Percentiles rank a stretch among this genome's conserved stretches.
These are phyloP conservation scores for Westerdykella ornata DNA, from an alignment of 2,329 filamentous ascomycete species.

Conservation along the genomic window DNA sequence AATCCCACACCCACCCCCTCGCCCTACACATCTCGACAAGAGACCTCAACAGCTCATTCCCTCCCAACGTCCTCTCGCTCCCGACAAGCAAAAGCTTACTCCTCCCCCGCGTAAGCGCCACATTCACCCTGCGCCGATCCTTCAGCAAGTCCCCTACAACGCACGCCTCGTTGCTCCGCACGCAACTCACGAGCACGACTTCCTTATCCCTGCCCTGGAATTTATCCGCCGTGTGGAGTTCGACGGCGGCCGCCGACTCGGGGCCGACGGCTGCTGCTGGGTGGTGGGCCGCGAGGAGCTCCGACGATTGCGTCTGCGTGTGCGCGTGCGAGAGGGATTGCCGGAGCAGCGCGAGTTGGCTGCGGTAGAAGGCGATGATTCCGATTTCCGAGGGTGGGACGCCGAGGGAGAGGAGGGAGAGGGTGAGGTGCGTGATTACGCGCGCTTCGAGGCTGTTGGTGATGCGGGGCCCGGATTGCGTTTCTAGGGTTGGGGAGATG, in stretches of 20 bases:
- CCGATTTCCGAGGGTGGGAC: slow-evolving; percentile 72
- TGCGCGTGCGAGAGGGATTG: slow-evolving; percentile 56
- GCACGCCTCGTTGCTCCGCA: slow-evolving; percentile 74
- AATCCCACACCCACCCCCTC: slow-evolving; percentile 71
- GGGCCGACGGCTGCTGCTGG: slow-evolving; percentile 3
- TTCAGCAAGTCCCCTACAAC: slow-evolving; percentile 85
- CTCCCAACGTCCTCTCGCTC: slow-evolving; percentile 65
- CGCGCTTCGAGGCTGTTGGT: slow-evolving; percentile 79
- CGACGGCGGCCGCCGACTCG: slow-evolving; percentile 49
- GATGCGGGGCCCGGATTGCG: slow-evolving; percentile 69
- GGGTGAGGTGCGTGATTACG: slow-evolving; percentile 72
- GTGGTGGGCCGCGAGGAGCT: slow-evolving; percentile 31
- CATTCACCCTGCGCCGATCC: slow-evolving; percentile 91
- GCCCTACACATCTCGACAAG: slow-evolving; percentile 73
- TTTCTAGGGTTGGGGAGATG: slow-evolving; percentile 60
- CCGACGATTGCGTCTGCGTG: slow-evolving; percentile 41
- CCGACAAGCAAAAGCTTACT: slow-evolving; percentile 88
- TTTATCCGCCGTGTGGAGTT: slow-evolving; percentile 95
- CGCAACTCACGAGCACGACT: slow-evolving; percentile 77
- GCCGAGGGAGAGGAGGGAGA: slow-evolving; percentile 67
- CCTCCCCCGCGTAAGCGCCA: slow-evolving; percentile 87
- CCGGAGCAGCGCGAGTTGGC: slow-evolving; percentile 77
- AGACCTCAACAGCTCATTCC: slow-evolving; percentile 65
- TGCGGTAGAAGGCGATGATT: slow-evolving; percentile 94
- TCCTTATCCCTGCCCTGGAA: slow-evolving; percentile 97